Conservation (phyloP, 2,329 filamentous ascomycete species). For the Aspergillus sp. region DNA sequence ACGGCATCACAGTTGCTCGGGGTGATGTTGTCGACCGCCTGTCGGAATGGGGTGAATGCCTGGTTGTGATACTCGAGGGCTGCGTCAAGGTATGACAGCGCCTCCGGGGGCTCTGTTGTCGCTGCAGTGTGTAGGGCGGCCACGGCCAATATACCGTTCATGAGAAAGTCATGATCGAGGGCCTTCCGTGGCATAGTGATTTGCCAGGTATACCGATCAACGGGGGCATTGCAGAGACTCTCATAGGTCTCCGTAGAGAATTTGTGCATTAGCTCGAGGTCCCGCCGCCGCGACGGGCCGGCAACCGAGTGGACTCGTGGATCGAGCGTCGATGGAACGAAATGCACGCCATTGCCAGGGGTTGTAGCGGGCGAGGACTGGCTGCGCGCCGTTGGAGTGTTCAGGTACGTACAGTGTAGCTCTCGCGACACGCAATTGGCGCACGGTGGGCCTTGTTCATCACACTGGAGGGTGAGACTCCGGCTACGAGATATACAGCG, state of each 20-base stretch:
- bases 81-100: conserved; percentile 34
- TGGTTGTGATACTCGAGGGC: conserved; percentile 37
- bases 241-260: conserved; percentile 50
- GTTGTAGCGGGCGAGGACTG: conserved; percentile 6
- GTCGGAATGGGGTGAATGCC: conserved; percentile 34
- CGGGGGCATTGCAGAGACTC: conserved; percentile 35
- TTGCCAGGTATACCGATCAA: conserved; percentile 39
- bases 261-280: conserved; percentile 54
- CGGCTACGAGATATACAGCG: not conserved
- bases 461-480: conserved; percentile 30
- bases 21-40: conserved; percentile 34
- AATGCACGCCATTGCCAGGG: conserved; percentile 4
- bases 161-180: conserved; percentile 40
- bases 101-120: conserved; percentile 25
- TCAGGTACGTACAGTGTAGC: conserved; percentile 31
- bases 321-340: not conserved
- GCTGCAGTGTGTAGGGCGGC: conserved; percentile 42
- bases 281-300: conserved; percentile 24
- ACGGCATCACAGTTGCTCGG: conserved; percentile 38
- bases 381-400: conserved; percentile 17
- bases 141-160: conserved; percentile 42
- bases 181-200: conserved; percentile 41
- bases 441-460: conserved; percentile 41
- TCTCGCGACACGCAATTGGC: conserved; percentile 38
- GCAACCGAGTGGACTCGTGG: not conserved